phyloP scores from a whole-genome alignment of 1,284 basidiomycete species.

The Schizopora paradoxa region DNA sequence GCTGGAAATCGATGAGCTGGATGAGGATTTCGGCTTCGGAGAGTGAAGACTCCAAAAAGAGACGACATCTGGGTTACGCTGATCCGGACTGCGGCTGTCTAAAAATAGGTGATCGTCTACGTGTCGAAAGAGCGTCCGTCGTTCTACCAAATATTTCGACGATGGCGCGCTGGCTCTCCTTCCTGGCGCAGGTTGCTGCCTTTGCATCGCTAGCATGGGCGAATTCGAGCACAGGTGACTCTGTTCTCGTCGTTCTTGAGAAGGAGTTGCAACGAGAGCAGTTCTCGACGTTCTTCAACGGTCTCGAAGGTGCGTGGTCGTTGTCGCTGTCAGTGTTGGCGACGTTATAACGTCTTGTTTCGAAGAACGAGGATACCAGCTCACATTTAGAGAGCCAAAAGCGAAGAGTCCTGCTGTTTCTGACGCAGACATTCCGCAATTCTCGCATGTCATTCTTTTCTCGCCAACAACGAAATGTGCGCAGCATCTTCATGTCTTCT shows the following conservation, averaged over 20 bases:
- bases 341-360: neutral
- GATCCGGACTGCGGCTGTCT: too few relatives aligned
- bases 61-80: too few relatives aligned
- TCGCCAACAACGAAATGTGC: slow-evolving; percentile 78
- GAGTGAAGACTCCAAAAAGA: too few relatives aligned
- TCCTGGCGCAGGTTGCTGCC: slow-evolving; percentile 10
- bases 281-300: slow-evolving; percentile 79
- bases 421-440: slow-evolving; percentile 67
- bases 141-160: neutral
- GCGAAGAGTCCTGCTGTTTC: slow-evolving; percentile 61
- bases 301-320: slow-evolving; percentile 57
- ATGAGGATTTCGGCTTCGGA: too few relatives aligned
- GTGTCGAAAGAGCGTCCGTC: slow-evolving; percentile 3
- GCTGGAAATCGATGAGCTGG: too few relatives aligned
- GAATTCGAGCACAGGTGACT: slow-evolving; percentile 77
- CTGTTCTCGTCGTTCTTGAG: slow-evolving; percentile 82
- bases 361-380: slow-evolving; percentile 69
- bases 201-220: slow-evolving; percentile 35
- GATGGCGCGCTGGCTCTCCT: slow-evolving; percentile 17
- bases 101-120: slow-evolving; percentile 1
- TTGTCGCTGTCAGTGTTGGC: slow-evolving; percentile 16
- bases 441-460: slow-evolving; percentile 81
- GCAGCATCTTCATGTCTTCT: slow-evolving; percentile 21
- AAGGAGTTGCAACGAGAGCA: slow-evolving; percentile 55
- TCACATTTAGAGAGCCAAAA: slow-evolving; percentile 80